A percentile compares a stretch with the other conserved stretches of the same genome.
These are phyloP conservation scores for Zalaria obscura DNA, from an alignment of 2,329 filamentous ascomycete species.

Conservation along the genomic window DNA sequence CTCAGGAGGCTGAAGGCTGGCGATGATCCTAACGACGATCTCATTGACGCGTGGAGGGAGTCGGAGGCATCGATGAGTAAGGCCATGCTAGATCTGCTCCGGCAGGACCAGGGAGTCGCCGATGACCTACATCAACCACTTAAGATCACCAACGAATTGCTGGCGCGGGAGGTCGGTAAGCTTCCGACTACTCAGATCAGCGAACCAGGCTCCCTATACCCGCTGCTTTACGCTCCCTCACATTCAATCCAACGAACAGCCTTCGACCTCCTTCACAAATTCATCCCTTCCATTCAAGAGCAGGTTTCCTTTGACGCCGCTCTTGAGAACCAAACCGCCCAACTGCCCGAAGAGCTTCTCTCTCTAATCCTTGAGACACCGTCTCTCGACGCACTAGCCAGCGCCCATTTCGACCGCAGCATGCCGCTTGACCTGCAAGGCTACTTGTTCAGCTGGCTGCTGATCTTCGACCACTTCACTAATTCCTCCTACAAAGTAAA, in stretches of 20 bases:
- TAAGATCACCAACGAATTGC: slow-evolving; percentile 59
- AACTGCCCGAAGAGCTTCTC: slow-evolving; percentile 69
- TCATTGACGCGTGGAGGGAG: slow-evolving; percentile 58
- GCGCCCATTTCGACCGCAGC: slow-evolving; percentile 46
- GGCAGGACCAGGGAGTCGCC: slow-evolving; percentile 28
- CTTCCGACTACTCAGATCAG: slow-evolving; percentile 48
- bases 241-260: slow-evolving; percentile 64
- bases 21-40: slow-evolving; percentile 70
- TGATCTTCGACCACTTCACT: slow-evolving; percentile 73
- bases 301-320: slow-evolving; percentile 66
- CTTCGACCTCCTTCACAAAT: slow-evolving; percentile 64
- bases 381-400: slow-evolving; percentile 50
- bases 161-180: slow-evolving; percentile 54
- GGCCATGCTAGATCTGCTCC: slow-evolving; percentile 50
- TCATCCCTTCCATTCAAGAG: slow-evolving; percentile 67
- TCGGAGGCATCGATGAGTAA: slow-evolving; percentile 40
- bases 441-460: slow-evolving; percentile 79
- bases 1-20: slow-evolving; percentile 41
- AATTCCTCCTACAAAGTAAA: slow-evolving; percentile 57
- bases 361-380: slow-evolving; percentile 72
- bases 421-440: slow-evolving; percentile 59
- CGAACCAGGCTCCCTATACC: slow-evolving; percentile 56
- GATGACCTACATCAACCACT: slow-evolving; percentile 50
- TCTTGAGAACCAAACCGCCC: slow-evolving; percentile 56
- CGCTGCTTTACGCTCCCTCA: slow-evolving; percentile 62